Evolutionary conservation across 2,329 filamentous ascomycete species (phyloP).

Genomic region (Aspergillus awamori): DNA sequence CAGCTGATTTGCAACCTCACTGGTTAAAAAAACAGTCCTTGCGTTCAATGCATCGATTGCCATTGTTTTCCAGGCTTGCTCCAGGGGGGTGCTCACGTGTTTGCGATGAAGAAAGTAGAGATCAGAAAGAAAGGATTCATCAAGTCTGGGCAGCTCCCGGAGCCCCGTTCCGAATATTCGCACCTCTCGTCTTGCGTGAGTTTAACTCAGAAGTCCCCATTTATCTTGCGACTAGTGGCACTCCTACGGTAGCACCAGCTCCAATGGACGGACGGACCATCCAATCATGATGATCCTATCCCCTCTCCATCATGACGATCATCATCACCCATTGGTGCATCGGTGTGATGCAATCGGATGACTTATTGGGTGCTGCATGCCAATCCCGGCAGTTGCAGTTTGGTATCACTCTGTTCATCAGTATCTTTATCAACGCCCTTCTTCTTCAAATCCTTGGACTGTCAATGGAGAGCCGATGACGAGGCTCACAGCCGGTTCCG

Average conservation of each 20-base stretch:
- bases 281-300: neutral
- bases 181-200: no score
- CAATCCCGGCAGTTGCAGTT: neutral
- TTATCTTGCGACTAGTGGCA: neutral
- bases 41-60: no score
- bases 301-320: neutral
- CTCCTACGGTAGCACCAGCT: neutral
- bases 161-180: no score
- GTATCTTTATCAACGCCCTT: neutral
- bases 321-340: constrained; percentile 1
- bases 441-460: neutral
- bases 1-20: neutral
- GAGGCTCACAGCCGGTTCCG: constrained; percentile 9
- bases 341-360: neutral
- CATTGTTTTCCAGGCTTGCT: no score
- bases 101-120: no score
- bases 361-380: neutral
- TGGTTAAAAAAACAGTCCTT: neutral
- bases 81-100: no score
- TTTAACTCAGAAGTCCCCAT: no score
- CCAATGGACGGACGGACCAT: neutral
- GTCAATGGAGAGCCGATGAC: neutral
- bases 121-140: no score
- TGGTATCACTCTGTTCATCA: no score
- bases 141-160: no score